These are phyloP conservation scores for Penicillium aurantiogriseum DNA, from an alignment of 2,329 filamentous ascomycete species.

Conservation along the genomic window DNA sequence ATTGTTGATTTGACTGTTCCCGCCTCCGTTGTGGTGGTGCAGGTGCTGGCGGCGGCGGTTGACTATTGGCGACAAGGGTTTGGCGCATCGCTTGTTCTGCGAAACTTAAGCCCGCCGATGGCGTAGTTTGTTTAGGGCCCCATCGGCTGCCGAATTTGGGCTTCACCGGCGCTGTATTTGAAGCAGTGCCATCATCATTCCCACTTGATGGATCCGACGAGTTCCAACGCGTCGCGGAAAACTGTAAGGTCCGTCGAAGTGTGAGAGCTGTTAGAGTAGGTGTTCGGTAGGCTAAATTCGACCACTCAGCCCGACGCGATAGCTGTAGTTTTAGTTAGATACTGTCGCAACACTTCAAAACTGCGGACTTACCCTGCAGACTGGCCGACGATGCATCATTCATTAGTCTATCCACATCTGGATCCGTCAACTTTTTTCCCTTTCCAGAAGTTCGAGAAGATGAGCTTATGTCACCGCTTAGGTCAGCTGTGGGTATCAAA, in stretches of 20 bases:
- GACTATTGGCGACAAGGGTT: slow-evolving; percentile 23
- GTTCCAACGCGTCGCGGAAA: slow-evolving; percentile 27
- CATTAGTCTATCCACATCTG: slow-evolving; percentile 14
- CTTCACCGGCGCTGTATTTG: slow-evolving; percentile 9
- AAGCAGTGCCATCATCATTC: slow-evolving; percentile 20
- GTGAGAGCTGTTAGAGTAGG: slow-evolving; percentile 20
- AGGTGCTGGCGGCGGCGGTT: slow-evolving; percentile 10
- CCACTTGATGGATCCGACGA: slow-evolving; percentile 28
- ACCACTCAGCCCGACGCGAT: slow-evolving; percentile 41
- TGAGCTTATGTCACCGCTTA: slow-evolving; percentile 18
- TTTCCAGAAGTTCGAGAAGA: slow-evolving; percentile 14
- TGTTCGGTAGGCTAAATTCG: slow-evolving; percentile 33
- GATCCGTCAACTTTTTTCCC: slow-evolving; percentile 19
- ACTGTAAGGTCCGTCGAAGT: slow-evolving; percentile 37
- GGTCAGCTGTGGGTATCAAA: not conserved
- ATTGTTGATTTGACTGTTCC: not conserved
- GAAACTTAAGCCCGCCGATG: slow-evolving; percentile 29
- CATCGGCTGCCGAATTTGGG: slow-evolving; percentile 34
- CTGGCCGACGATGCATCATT: slow-evolving; percentile 38
- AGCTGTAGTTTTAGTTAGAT: slow-evolving; percentile 26
- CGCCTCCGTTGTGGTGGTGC: not conserved
- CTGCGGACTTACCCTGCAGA: slow-evolving; percentile 30
- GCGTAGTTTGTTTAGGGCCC: slow-evolving; percentile 19
- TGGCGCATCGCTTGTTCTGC: slow-evolving; percentile 35
- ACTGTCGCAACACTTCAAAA: not conserved